Evolutionary conservation across 2,329 filamentous ascomycete species (phyloP), one percentile per base, ranked within the genome.

Genomic region (Mollisia scopiformis): DNA sequence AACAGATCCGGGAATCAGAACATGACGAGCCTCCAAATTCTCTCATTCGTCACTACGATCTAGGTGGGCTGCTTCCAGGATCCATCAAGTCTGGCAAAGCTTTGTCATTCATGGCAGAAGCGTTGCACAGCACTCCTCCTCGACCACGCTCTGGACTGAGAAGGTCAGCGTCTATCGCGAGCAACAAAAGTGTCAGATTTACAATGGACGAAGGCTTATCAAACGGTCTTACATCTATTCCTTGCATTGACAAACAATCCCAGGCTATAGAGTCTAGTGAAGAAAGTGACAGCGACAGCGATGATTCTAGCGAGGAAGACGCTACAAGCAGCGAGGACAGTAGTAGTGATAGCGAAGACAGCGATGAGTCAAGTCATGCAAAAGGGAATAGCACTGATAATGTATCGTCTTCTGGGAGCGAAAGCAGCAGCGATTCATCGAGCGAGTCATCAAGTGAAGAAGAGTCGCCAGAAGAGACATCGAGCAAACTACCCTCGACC

Each of bases 401-500:
- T 23, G 23, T 39, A 31, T 58, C 52, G 13, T 54, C 57, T 47
- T 59, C 62, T 21, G 57, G 59, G n/a, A 62, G 43, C 27, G 64
- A 68, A 19, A 62, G 65, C 59, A 66, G 69, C 49, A 67, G 62
- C 54, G 65, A 66, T 52, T 62, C 57, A 41, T 60, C 62, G 25
- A 62, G 59, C 65, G 66, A 69, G 55, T 70, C 65, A 64, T 68
- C 49, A 53, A 74, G 61, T 49, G 75, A 76, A 0, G 77, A 77
- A 4, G 80, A 75, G 14, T 73, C 74, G 50, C 72, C 62, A 43
- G 77, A 79, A 50, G 76, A 76, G 59, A 31, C 71, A 28, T 74
- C 79, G 0, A 78, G 75, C 41, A 78, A 75, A 57, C 21, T 41
- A 2, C 52, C 27, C 4, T 28, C 46, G 23, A 27, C 54, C 10